Percentiles rank a stretch among this genome's conserved stretches.
These are phyloP conservation scores for Deinandra increscens DNA, from an alignment of 129 eudicot genomes.

Conservation along the genomic window DNA sequence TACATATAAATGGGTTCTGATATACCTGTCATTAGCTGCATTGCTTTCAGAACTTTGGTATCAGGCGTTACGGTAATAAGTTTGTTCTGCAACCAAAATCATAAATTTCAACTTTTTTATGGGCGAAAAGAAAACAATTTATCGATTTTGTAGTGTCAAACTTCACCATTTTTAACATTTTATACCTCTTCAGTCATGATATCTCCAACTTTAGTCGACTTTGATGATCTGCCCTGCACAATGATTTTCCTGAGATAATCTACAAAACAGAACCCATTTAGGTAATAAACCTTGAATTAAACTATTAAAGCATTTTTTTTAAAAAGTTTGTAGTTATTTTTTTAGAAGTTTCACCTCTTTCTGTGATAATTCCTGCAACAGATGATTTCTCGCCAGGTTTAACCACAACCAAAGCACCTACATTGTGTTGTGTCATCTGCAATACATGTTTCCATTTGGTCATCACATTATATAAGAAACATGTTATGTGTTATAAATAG, in stretches of 20 bases:
- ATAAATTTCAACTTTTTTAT: background rate
- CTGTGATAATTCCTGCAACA: constrained; percentile 96
- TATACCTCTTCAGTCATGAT: constrained; percentile 99
- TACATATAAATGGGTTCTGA: background rate
- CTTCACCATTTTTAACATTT: background rate
- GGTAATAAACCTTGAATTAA: background rate
- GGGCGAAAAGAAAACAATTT: background rate
- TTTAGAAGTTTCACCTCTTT: constrained; percentile 62
- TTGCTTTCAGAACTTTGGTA: constrained; percentile 95
- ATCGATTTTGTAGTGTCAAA: background rate
- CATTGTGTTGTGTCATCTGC: constrained; percentile 99
- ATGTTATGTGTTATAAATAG: background rate
- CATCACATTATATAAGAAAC: constrained; percentile 8
- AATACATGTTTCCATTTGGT: constrained; percentile 17
- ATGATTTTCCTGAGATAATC: constrained; percentile 99
- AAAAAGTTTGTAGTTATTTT: background rate
- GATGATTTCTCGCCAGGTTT: constrained; percentile 86
- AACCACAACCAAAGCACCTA: constrained; percentile 98
- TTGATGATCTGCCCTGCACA: constrained; percentile 98
- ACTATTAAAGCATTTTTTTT: background rate
- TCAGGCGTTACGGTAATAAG: constrained; percentile 97
- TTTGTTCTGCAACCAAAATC: constrained; percentile 73
- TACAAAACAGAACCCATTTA: constrained; percentile 24
- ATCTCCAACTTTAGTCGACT: constrained; percentile 97
- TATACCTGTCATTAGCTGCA: constrained; percentile 99